Evolutionary conservation across 73 alveolate genomes (phyloP), one percentile per base, ranked within the genome.

Genomic region (Paramecium pentaurelia): DNA sequence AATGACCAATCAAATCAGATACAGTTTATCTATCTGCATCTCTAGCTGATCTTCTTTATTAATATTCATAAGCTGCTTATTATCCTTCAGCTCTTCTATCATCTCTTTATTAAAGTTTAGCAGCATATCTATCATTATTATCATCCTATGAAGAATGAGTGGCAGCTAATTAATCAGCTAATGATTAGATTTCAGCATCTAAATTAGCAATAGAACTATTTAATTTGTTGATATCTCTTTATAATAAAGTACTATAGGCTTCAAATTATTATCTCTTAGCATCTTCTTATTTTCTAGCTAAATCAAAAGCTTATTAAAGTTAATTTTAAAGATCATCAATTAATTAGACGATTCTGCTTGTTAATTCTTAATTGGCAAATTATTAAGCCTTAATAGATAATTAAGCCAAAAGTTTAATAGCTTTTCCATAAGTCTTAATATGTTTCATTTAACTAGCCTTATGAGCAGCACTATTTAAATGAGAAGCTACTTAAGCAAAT

Each of bases 21-120:
- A 70, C 86, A 14, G 49, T 32, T 70, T 70, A 70, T 70, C 86
- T 70, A 20, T 70, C 49, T 70, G 47, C 86, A 70, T 70, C 86
- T 70, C 86, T 77, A 18, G 91, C 91, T 3, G 91, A n/a, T 77
- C 91, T 77, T 77, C 91, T 77, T 77, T 77, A 77, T 77, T 77
- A 83, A 47, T 77, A 77, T 27, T 77, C 91, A 8, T 77, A 38
- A 42, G 91, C 91, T 3, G 91, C 91, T 77, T 77, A 27, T 77
- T 77, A 77, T 77, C 91, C 37, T 44, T 77, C 91, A 42, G 91
- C 91, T 77, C 91, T 77, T 77, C 91, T 77, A 86, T 77, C 91
- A 77, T 77, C 91, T 77, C 91, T 77, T 77, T 77, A 77, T 77
- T 77, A 47, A 64, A 83, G 37, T 83, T 77, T 77, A 64, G 91